Base-by-base conservation (phyloP, 73 alveolate genomes). In the Tetrahymena thermophila region DNA sequence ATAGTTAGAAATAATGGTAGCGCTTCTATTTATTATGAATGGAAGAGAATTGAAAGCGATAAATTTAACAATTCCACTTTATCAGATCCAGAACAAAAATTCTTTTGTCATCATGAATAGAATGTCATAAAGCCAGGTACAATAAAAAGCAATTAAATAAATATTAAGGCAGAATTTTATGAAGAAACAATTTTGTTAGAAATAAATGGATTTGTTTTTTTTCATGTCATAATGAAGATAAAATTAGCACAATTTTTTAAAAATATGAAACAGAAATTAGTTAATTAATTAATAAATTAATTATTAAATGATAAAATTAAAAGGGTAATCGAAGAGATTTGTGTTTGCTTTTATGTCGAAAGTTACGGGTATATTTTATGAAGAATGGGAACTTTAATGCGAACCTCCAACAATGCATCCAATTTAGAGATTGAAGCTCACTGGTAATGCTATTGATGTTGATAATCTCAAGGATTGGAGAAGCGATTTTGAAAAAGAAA, bases 351-450 rank as follows among this genome's bases (percentile, higher is more conserved):
- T 98, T 95, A 95, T 98, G 94, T 97, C 98, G 0, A 94, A 89
- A 40, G 84, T 56, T 37, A 96, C 98, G 35, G 99, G 99, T 2
- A 95, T 98, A 84, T 98, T 93, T 95, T 94, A 96, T 85, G 99
- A 98, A 83, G 99, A 98, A 93, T 98, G 98, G 98, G 98, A 98
- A 93, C 94, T 98, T 28, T 44, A 97, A 28, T 95, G 98, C 83
- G 99, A 98, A 25, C 99, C 99, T 17, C 96, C 94, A 34, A 97
- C 96, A 25, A 35, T 96, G 84, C 43, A 44, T 43, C 97, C 97
- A 28, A 96, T 98, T 34, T 97, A 98, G 28, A 43, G 84, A 44
- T 95, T 98, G 35, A 95, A 96, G 85, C 94, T 98, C 37, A 96
- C 96, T 94, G 99, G 99, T 16, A 96, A 96, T n/a, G 97, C 99